Conservation (phyloP, 192 early-diverging fungal genomes). For the Neocallimastix lanati region DNA sequence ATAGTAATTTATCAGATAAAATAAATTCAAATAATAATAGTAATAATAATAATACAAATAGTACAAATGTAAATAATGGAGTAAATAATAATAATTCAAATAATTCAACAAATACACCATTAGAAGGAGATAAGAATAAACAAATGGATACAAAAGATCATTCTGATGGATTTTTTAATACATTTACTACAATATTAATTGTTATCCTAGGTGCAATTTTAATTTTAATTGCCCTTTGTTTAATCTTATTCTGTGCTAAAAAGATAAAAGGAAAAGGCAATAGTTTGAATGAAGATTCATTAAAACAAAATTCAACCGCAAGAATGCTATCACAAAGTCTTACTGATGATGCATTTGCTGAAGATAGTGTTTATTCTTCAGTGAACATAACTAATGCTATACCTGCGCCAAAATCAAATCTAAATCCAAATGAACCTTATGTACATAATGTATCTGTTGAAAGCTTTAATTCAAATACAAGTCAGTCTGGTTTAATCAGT, state of each 20-base stretch:
- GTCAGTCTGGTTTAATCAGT: background rate
- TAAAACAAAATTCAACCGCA: background rate
- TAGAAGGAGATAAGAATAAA: background rate
- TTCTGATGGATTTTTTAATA: background rate
- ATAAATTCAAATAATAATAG: too few relatives aligned
- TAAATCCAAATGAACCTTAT: background rate
- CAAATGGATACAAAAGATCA: background rate
- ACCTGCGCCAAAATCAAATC: background rate
- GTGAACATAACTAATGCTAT: background rate
- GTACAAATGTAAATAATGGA: background rate
- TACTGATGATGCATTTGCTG: background rate
- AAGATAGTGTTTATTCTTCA: background rate
- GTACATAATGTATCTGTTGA: background rate
- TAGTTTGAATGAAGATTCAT: background rate
- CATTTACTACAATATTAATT: background rate
- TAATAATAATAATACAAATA: background rate
- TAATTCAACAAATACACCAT: background rate
- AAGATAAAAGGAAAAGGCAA: background rate
- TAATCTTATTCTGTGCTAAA: background rate
- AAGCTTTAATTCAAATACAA: background rate
- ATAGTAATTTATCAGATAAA: too few relatives aligned
- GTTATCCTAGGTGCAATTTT: background rate
- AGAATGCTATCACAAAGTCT: background rate
- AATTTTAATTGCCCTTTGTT: background rate
- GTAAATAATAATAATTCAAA: background rate